Base-by-base conservation (phyloP, 768 basidiomycete species). In the Trichaptum fuscoviolaceum region DNA sequence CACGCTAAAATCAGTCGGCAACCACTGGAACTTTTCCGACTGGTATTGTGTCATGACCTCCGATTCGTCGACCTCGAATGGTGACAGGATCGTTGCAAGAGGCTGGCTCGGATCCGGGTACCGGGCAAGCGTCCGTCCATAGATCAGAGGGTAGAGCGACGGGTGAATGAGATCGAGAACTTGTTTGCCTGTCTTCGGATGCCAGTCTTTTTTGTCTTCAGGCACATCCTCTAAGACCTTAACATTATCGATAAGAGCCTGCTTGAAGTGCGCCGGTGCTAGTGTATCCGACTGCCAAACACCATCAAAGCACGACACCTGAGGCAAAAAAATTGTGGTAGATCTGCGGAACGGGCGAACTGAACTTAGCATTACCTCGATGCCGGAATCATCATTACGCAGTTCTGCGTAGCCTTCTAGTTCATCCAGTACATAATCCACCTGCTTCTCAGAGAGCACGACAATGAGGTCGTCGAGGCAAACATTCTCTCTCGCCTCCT, bases 81-180 rank as follows among this genome's bases (percentile, higher is more conserved):
- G n/a, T n/a, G n/a, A n/a, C n/a, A n/a, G n/a, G n/a, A n/a, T n/a
- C n/a, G n/a, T n/a, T n/a, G n/a, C n/a, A n/a, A n/a, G n/a, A n/a
- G n/a, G n/a, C n/a, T n/a, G n/a, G n/a, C n/a, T n/a, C n/a, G n/a
- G n/a, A n/a, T n/a, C n/a, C n/a, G 35, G 35, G 35, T 7, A 7
- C 17, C 35, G 35, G 35, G 35, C 65, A 58, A 67, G 62, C 0
- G 75, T 76, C 24, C 72, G 73, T 9, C 75, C 78, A 65, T 82
- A 81, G 7, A 78, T 72, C 0, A 82, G 67, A 35, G 76, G 76
- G 68, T 75, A 83, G 0, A 82, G 74, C 0, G 82, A 63, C n/a
- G n/a, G n/a, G n/a, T 84, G 80, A 0, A 83, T 78, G 25, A 83
- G 73, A 66, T 83, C 81, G 57, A 81, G 77, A 0, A 83, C 82